Evolutionary conservation across 495 filamentous ascomycete species (phyloP).

Genomic region (Friedmanniomyces simplex): DNA sequence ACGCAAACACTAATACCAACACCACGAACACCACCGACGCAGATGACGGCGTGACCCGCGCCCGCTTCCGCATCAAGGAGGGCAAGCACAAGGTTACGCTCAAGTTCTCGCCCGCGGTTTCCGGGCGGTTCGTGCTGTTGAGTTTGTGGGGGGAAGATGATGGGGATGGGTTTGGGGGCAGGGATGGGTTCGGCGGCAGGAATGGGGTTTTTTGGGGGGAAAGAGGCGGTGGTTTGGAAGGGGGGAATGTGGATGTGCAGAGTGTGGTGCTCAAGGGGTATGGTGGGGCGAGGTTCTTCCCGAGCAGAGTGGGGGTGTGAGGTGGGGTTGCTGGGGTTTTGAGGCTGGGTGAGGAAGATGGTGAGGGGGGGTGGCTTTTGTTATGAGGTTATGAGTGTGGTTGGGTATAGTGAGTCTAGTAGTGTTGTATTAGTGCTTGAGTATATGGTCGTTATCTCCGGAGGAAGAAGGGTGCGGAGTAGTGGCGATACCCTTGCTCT

Average conservation of each 20-base stretch:
- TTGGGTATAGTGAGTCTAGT: no score
- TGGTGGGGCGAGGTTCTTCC: constrained; percentile 72
- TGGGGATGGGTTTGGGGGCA: background rate
- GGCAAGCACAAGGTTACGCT: constrained; percentile 37
- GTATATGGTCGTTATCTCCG: no score
- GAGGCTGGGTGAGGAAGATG: no score
- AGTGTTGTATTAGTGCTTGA: no score
- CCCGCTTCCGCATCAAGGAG: constrained; percentile 5
- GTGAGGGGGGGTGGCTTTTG: no score
- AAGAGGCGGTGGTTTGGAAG: no score
- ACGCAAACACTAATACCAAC: background rate
- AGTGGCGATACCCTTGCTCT: no score
- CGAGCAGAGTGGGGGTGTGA: constrained; percentile 27
- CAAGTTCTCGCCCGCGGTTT: constrained; percentile 76
- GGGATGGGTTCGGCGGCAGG: background rate
- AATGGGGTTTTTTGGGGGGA: background rate
- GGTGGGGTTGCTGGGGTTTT: no score
- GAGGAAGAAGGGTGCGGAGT: no score
- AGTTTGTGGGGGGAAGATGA: constrained; percentile 62
- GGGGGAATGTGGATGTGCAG: constrained; percentile 83
- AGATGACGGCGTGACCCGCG: constrained; percentile 7
- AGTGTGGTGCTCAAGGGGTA: constrained; percentile 69
- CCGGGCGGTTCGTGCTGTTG: constrained; percentile 65
- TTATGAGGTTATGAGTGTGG: no score
- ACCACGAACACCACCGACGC: background rate